Conservation (phyloP, 768 basidiomycete genomes). For the Mycena belliarum region DNA sequence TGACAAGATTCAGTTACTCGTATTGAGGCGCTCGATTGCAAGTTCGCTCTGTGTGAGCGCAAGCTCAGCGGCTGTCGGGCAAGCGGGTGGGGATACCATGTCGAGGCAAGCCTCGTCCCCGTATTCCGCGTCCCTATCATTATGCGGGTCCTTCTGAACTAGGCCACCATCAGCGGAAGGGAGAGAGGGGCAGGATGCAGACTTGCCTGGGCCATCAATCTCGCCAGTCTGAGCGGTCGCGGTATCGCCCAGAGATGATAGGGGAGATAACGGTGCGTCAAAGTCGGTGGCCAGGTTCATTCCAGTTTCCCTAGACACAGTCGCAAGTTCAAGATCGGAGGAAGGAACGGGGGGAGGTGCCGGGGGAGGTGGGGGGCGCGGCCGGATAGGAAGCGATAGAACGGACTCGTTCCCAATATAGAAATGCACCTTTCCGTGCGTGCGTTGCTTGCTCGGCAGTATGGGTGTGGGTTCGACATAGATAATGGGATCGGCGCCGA, state of each 20-base stretch:
- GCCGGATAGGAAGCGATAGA: not conserved
- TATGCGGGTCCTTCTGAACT: not conserved
- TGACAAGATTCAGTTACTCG: too few relatives aligned
- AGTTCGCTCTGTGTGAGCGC: not conserved
- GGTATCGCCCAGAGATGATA: not conserved
- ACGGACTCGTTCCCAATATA: constrained; percentile 2
- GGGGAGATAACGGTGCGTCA: not conserved
- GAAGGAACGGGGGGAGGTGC: not conserved
- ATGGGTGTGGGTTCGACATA: not conserved
- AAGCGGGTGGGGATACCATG: too few relatives aligned
- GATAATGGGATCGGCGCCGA: constrained; percentile 8
- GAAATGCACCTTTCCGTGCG: not conserved
- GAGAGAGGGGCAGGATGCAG: not conserved
- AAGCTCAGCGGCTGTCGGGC: not conserved
- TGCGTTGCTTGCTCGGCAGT: not conserved
- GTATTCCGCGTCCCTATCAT: too few relatives aligned
- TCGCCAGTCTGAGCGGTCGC: not conserved
- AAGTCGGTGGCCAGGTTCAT: not conserved
- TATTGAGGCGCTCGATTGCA: not conserved
- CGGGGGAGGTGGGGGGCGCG: not conserved
- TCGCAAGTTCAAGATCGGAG: not conserved
- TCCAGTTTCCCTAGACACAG: not conserved
- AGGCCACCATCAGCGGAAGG: not conserved
- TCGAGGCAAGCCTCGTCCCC: too few relatives aligned
- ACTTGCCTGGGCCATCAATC: not conserved